These are phyloP conservation scores for Fusarium sp. DNA, from an alignment of 2,329 filamentous ascomycete species.

Conservation along the genomic window DNA sequence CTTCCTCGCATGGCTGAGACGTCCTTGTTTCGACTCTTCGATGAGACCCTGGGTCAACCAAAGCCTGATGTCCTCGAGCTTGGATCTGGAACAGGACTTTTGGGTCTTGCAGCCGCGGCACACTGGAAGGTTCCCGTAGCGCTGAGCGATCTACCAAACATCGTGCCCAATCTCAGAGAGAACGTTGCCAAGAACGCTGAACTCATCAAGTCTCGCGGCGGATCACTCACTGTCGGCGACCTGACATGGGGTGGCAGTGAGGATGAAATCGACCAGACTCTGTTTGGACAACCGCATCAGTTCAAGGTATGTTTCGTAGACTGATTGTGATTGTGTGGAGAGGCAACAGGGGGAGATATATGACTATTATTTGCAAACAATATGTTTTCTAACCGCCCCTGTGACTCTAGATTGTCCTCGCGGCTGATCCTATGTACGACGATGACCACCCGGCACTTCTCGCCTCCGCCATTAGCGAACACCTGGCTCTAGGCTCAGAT, in stretches of 20 bases:
- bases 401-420: conserved; percentile 73
- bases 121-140: conserved; percentile 74
- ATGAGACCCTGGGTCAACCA: conserved; percentile 48
- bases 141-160: conserved; percentile 86
- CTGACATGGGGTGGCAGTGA: conserved; percentile 77
- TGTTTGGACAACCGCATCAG: conserved; percentile 59
- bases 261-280: conserved; percentile 56
- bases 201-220: conserved; percentile 65
- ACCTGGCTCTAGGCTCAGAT: conserved; percentile 67
- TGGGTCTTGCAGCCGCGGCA: conserved; percentile 85
- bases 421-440: conserved; percentile 89
- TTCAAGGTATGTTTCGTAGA: conserved; percentile 59
- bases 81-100: conserved; percentile 90
- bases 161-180: conserved; percentile 80
- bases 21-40: conserved; percentile 59
- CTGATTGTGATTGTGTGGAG: conserved; percentile 12
- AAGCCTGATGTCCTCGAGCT: conserved; percentile 73
- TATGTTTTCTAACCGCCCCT: conserved; percentile 15
- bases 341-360: background rate
- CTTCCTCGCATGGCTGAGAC: conserved; percentile 63
- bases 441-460: conserved; percentile 82
- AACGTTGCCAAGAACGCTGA: conserved; percentile 76
- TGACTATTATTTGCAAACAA: conserved; percentile 25
- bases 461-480: conserved; percentile 73
- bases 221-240: conserved; percentile 69